Conservation (phyloP, 2,329 filamentous ascomycete genomes). For the Claviceps monticola region DNA sequence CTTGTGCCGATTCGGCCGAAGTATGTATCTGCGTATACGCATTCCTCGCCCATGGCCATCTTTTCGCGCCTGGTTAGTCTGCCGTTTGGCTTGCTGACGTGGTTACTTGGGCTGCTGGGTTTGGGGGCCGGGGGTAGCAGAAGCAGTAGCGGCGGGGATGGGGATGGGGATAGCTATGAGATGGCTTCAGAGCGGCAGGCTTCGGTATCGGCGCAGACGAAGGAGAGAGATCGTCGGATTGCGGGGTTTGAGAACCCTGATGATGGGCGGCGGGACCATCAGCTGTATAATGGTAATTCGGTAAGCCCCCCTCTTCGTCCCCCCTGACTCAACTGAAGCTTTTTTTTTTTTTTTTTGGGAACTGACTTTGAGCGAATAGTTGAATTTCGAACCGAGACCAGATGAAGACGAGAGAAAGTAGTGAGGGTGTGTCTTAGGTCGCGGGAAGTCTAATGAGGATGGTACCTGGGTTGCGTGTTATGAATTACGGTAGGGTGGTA, state of each 20-base stretch:
- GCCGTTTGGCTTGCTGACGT: conserved; percentile 21
- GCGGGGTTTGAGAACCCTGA: conserved; percentile 30
- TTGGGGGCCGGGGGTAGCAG: conserved; percentile 8
- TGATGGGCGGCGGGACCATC: conserved; percentile 42
- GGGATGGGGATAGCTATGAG: not conserved
- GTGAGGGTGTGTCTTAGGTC: not conserved
- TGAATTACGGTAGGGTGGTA: too few relatives aligned
- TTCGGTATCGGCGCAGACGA: conserved; percentile 9
- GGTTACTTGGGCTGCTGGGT: conserved; percentile 21
- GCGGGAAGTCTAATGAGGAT: too few relatives aligned
- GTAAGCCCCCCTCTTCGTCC: conserved; percentile 32
- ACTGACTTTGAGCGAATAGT: conserved; percentile 22
- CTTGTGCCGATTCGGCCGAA: conserved; percentile 51
- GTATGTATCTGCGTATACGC: conserved; percentile 27
- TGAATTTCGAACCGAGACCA: conserved; percentile 55
- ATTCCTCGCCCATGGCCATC: conserved; percentile 13
- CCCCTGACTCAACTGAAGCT: not conserved
- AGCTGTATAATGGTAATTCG: conserved; percentile 87
- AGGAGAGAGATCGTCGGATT: conserved; percentile 12
- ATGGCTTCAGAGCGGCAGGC: not conserved
- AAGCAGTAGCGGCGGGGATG: conserved; percentile 5
- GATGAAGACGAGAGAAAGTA: conserved; percentile 38
- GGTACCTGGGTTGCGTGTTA: too few relatives aligned
- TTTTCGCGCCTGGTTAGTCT: conserved; percentile 17
- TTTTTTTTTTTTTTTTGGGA: not conserved